Base-by-base conservation (phyloP, 2,329 filamentous ascomycete genomes). In the Claviceps purpurea region DNA sequence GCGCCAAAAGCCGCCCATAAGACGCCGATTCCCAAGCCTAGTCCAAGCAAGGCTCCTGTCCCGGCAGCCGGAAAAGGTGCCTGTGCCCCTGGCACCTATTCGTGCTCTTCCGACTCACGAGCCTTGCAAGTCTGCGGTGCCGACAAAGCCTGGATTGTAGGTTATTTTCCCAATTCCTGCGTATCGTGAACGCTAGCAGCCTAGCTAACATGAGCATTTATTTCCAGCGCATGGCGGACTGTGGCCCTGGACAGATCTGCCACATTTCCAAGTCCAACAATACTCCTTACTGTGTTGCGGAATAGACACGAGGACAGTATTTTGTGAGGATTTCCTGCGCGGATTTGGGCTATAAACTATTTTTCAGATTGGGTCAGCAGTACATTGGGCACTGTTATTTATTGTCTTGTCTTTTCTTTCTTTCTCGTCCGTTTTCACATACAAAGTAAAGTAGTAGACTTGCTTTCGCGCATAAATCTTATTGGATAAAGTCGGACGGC, bases 101-200 rank as follows among this genome's bases (percentile, higher is more conserved):
- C 46, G 24, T 52, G 51, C 34, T 26, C 50, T 10, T 49, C 41
- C 22, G 51, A 52, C 30, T 18, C 20, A 2, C 39, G n/a, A 13
- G 40, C 30, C 39, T 49, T 40, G 47, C 47, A 52, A 43, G 47
- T 52, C 20, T 52, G 51, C 47, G 51, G 20, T 41, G 20, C 6
- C 8, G 24, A 47, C 8, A 5, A n/a, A 20, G n/a, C 3, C 30
- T 52, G 51, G 51, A 42, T 52, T 16, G 51, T 52, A 45, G 18
- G 47, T 43, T 42, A 5, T 14, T 14, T 24, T 5, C 20, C 22
- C 4, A 11, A 22, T 10, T 44, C 2, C n/a, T 13, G 13, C 38
- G 18, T 18, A n/a, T 45, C 2, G 8, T 34, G 10, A 24, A 37
- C 16, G 20, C 20, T 24, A 18, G 18, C 18, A 18, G 18, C 18